Percentiles rank a stretch among this genome's conserved stretches.
These are phyloP conservation scores for Aphanomyces euteiches DNA, from an alignment of 352 stramenopile genomes.

Conservation along the genomic window DNA sequence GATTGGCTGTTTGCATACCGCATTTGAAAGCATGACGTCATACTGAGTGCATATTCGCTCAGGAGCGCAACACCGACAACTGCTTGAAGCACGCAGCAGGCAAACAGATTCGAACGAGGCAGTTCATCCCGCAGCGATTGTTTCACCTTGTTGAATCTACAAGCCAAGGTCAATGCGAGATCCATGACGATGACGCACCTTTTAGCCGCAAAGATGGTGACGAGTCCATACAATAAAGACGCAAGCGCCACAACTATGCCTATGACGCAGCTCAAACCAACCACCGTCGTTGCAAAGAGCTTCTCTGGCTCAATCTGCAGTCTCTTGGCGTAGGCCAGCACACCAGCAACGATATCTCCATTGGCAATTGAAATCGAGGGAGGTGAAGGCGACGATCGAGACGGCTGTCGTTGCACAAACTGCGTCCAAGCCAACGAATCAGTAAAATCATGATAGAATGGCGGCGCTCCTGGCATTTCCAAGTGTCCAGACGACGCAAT, in stretches of 20 bases:
- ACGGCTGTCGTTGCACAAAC: constrained; percentile 39
- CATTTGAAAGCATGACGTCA: constrained; percentile 77
- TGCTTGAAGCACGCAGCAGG: constrained; percentile 61
- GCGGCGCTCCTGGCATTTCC: constrained; percentile 49
- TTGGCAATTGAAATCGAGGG: constrained; percentile 51
- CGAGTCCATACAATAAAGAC: constrained; percentile 50
- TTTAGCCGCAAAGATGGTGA: constrained; percentile 45
- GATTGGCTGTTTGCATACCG: constrained; percentile 62
- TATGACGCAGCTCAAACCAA: constrained; percentile 58
- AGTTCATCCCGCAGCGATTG: constrained; percentile 55
- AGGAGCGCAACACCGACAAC: constrained; percentile 72
- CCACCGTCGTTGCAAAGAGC: constrained; percentile 68
- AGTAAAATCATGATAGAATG: constrained; percentile 64
- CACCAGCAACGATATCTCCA: constrained; percentile 69
- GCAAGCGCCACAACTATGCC: constrained; percentile 54
- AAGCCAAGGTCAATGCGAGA: not conserved
- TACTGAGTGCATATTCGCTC: constrained; percentile 73
- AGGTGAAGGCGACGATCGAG: not conserved
- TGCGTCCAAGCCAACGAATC: constrained; percentile 66
- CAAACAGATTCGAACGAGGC: constrained; percentile 60
- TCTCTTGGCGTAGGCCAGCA: constrained; percentile 60
- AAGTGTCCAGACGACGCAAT: constrained; percentile 61
- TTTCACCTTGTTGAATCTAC: constrained; percentile 49
- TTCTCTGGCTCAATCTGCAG: constrained; percentile 62
- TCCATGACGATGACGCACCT: constrained; percentile 18